These are phyloP conservation scores for Bipolaris victoriae DNA, from an alignment of 2,329 filamentous ascomycete genomes.

Conservation along the genomic window DNA sequence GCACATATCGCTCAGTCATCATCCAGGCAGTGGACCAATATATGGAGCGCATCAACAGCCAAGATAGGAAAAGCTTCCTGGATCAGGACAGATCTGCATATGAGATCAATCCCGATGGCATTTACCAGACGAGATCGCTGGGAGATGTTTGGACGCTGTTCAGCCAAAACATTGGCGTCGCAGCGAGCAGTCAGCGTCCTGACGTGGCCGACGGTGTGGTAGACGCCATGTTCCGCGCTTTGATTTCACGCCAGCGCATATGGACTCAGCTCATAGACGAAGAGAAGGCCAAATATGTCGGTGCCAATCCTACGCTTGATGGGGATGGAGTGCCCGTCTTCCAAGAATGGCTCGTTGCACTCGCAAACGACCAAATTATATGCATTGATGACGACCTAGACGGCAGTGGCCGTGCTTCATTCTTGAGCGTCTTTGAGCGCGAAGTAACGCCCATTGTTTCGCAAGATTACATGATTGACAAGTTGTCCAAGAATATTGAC, in stretches of 20 bases:
- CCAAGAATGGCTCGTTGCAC: slow-evolving; percentile 92
- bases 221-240: slow-evolving; percentile 90
- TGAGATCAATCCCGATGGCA: slow-evolving; percentile 77
- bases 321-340: slow-evolving; percentile 76
- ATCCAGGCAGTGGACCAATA: slow-evolving; percentile 95
- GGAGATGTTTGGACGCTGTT: slow-evolving; percentile 98
- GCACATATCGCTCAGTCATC: slow-evolving; percentile 93
- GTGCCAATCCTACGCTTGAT: slow-evolving; percentile 60
- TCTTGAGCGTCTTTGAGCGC: slow-evolving; percentile 83
- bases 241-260: slow-evolving; percentile 79
- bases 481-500: slow-evolving; percentile 74
- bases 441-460: slow-evolving; percentile 84
- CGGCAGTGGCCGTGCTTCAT: slow-evolving; percentile 69
- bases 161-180: slow-evolving; percentile 86
- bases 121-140: slow-evolving; percentile 88
- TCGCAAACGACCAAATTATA: slow-evolving; percentile 97
- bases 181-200: slow-evolving; percentile 79
- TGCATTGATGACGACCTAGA: slow-evolving; percentile 83
- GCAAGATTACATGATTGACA: slow-evolving; percentile 71
- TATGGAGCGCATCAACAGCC: slow-evolving; percentile 89
- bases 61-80: slow-evolving; percentile 81
- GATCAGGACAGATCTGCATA: slow-evolving; percentile 80
- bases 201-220: slow-evolving; percentile 95
- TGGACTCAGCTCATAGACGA: slow-evolving; percentile 91
- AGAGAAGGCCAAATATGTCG: slow-evolving; percentile 75